phyloP scores from a whole-genome alignment of 305 asterid genomes.

The Solanum hybrid region DNA sequence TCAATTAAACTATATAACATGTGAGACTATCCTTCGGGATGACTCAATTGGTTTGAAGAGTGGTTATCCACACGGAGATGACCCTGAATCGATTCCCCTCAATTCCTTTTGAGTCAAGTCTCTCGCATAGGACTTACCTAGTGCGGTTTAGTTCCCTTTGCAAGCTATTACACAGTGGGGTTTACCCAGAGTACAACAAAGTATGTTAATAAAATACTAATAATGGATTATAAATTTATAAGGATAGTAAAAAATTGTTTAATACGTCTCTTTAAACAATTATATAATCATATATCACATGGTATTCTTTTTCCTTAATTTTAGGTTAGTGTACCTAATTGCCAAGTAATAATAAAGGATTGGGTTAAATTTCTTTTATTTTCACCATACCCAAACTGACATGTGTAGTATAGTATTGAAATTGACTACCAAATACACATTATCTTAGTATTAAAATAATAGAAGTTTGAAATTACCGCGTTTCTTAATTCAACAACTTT shows the following conservation, averaged over 20 bases:
- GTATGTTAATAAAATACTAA: not conserved
- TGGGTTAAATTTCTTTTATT: not conserved
- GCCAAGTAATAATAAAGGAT: not conserved
- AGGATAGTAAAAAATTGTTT: not conserved
- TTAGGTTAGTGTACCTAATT: not conserved
- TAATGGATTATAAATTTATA: not conserved
- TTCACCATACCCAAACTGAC: not conserved
- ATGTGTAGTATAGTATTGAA: not conserved
- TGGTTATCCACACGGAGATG: no score
- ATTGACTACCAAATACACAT: not conserved
- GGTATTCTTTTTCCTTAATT: not conserved
- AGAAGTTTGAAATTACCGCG: constrained; percentile 13
- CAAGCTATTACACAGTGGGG: no score
- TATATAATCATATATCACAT: not conserved
- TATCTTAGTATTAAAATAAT: not conserved
- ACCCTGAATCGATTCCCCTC: no score
- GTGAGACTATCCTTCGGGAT: not conserved
- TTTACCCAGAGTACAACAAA: not conserved
- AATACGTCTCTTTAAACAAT: not conserved
- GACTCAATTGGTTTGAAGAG: not conserved
- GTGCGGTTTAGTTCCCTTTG: no score
- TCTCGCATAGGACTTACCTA: no score
- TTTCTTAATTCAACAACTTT: not conserved
- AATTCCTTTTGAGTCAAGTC: no score
- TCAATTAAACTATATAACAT: not conserved